Evolutionary conservation across 768 basidiomycete genomes (phyloP).

Genomic region (Chlorophyllum brunneum): DNA sequence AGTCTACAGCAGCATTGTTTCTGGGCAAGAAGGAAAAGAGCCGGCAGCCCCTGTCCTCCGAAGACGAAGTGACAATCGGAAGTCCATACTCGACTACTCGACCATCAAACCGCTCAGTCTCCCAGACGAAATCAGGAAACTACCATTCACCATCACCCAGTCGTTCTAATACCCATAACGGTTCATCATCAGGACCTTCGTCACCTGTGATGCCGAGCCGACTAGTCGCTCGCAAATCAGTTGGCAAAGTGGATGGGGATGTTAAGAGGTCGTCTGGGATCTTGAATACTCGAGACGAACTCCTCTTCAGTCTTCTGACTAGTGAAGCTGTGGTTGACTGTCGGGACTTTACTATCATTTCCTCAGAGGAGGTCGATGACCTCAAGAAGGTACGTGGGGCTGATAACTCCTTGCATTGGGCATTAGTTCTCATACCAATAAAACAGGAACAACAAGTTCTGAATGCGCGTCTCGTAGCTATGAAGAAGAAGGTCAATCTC

Average conservation of each 20-base stretch:
- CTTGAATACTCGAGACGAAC: conserved; percentile 70
- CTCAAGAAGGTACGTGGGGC: conserved; percentile 41
- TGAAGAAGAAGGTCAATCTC: conserved; percentile 69
- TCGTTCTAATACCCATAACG: conserved; percentile 3
- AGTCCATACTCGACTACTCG: conserved; percentile 10
- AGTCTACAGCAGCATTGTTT: conserved; percentile 40
- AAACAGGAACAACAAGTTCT: conserved; percentile 72
- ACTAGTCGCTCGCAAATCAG: conserved; percentile 31
- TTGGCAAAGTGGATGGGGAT: conserved; percentile 26
- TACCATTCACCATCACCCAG: neutral
- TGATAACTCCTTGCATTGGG: neutral
- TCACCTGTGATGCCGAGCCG: conserved; percentile 32
- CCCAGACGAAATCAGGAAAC: neutral
- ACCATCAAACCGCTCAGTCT: conserved; percentile 4
- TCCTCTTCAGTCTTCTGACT: conserved; percentile 85
- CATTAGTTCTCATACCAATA: neutral
- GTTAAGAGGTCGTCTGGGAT: conserved; percentile 41
- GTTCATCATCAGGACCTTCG: conserved; percentile 5
- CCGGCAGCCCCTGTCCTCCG: conserved; percentile 25
- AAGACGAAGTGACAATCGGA: conserved; percentile 21
- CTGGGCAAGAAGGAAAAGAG: conserved; percentile 48
- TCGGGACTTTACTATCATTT: conserved; percentile 73
- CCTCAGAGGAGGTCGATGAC: conserved; percentile 46
- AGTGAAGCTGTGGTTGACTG: conserved; percentile 95
- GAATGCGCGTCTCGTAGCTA: conserved; percentile 57